A percentile compares a stretch with the other conserved stretches of the same genome.
These are phyloP conservation scores for Dichotomocladium elegans DNA, from an alignment of 371 early-diverging fungal species.

Conservation along the genomic window DNA sequence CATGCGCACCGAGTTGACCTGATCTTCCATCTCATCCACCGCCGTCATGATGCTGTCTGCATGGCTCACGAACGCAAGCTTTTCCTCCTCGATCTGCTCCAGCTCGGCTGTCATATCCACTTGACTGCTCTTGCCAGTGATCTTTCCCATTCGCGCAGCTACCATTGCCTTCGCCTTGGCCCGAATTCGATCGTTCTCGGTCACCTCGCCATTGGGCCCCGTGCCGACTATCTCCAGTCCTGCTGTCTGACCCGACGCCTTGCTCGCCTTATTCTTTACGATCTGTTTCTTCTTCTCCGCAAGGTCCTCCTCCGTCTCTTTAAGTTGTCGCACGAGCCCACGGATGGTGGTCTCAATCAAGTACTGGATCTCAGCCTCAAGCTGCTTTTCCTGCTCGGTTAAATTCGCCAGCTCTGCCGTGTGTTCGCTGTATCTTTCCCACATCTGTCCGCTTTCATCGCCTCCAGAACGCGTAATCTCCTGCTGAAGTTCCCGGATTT, in stretches of 20 bases:
- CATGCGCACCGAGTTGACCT: conserved; percentile 32
- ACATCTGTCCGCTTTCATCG: conserved; percentile 30
- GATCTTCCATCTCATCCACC: conserved; percentile 30
- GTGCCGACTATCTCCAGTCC: conserved; percentile 48
- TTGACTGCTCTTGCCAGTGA: conserved; percentile 32
- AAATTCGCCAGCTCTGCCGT: conserved; percentile 46
- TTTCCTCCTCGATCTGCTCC: conserved; percentile 46
- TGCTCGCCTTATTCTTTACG: conserved; percentile 23
- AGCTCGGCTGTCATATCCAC: conserved; percentile 36
- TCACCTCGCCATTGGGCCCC: conserved; percentile 55
- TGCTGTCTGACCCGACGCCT: conserved; percentile 1
- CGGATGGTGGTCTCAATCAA: conserved; percentile 38
- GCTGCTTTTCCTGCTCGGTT: conserved; percentile 48
- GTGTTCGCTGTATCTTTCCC: conserved; percentile 33
- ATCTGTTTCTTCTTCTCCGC: conserved; percentile 48
- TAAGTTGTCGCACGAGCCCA: conserved; percentile 38
- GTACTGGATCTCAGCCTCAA: conserved; percentile 47
- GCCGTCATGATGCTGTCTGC: conserved; percentile 35
- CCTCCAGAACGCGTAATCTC: conserved; percentile 24
- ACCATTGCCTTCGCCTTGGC: conserved; percentile 61
- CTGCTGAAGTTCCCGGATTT: conserved; percentile 15
- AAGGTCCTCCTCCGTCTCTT: conserved; percentile 51
- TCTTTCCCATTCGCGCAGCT: conserved; percentile 61
- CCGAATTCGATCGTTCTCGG: conserved; percentile 56
- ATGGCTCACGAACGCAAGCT: conserved; percentile 43